Percentiles rank a stretch among this genome's conserved stretches.
phyloP scores from a whole-genome alignment of 2,329 filamentous ascomycete species.

The Endoconidiophora laricicola region DNA sequence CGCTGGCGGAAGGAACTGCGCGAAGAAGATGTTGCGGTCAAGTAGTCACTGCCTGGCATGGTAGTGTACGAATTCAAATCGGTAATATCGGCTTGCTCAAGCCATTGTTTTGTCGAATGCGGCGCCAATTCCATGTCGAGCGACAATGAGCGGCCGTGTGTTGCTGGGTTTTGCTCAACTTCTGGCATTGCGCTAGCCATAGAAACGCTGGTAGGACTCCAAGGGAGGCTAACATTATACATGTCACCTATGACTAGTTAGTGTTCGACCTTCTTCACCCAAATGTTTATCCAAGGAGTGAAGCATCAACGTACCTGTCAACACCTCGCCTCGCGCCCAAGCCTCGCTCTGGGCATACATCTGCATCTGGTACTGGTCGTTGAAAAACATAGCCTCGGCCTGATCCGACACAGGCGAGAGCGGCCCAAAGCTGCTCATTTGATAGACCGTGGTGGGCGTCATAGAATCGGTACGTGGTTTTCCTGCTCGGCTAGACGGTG shows the following conservation, averaged over 20 bases:
- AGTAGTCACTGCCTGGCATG: background rate
- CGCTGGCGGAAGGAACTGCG: background rate
- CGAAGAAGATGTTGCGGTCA: background rate
- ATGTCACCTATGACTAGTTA: conserved; percentile 17
- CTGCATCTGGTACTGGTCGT: conserved; percentile 3
- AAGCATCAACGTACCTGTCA: conserved; percentile 14
- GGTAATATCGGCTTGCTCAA: conserved; percentile 15
- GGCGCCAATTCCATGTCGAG: conserved; percentile 6
- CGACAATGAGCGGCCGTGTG: conserved; percentile 21
- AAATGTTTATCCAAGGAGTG: background rate
- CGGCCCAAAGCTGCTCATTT: background rate
- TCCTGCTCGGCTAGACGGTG: conserved; percentile 33
- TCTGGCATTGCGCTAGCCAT: conserved; percentile 16
- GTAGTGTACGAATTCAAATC: background rate
- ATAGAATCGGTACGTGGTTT: conserved; percentile 11
- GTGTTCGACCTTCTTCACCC: background rate
- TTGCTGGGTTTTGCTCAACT: conserved; percentile 20
- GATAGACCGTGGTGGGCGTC: background rate
- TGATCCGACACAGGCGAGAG: conserved; percentile 2
- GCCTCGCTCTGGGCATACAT: conserved; percentile 5
- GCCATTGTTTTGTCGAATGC: conserved; percentile 16
- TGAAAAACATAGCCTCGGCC: conserved; percentile 2
- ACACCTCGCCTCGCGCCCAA: conserved; percentile 16
- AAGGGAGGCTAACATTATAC: conserved; percentile 23
- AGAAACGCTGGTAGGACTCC: conserved; percentile 20